Evolutionary conservation across 169 alveolate species (phyloP).

Genomic region (Amoebophrya sp.): DNA sequence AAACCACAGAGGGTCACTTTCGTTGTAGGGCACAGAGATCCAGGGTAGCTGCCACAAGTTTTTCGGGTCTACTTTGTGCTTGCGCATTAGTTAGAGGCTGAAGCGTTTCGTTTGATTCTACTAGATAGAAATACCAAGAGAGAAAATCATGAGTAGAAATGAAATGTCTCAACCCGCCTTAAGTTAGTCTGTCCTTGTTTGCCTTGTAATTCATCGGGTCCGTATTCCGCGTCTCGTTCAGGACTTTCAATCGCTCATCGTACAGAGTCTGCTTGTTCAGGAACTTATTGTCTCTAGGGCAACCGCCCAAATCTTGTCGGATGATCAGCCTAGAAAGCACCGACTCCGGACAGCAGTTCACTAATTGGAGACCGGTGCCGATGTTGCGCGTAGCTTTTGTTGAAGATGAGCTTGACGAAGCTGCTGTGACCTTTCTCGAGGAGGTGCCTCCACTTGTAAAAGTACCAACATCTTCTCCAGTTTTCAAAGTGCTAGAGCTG

Average conservation of each 20-base stretch:
- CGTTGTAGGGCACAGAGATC: background rate
- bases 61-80: background rate
- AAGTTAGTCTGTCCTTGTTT: too few species aligned
- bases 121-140: too few species aligned
- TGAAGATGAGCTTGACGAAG: too few species aligned
- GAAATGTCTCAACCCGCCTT: too few species aligned
- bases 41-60: background rate
- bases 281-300: background rate
- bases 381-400: background rate
- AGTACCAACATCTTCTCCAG: background rate
- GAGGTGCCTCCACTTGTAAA: too few species aligned
- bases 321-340: background rate
- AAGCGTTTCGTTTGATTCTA: too few species aligned
- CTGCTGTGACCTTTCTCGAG: too few species aligned
- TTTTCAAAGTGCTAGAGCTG: background rate
- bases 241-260: background rate
- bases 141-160: too few species aligned
- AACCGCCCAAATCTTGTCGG: background rate
- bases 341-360: background rate
- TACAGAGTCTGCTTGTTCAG: background rate
- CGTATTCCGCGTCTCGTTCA: too few species aligned
- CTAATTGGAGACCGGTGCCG: background rate
- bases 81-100: too few species aligned
- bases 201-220: too few species aligned
- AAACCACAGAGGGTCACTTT: background rate